phyloP scores from a whole-genome alignment of 768 basidiomycete species.

The Auriscalpium vulgare region DNA sequence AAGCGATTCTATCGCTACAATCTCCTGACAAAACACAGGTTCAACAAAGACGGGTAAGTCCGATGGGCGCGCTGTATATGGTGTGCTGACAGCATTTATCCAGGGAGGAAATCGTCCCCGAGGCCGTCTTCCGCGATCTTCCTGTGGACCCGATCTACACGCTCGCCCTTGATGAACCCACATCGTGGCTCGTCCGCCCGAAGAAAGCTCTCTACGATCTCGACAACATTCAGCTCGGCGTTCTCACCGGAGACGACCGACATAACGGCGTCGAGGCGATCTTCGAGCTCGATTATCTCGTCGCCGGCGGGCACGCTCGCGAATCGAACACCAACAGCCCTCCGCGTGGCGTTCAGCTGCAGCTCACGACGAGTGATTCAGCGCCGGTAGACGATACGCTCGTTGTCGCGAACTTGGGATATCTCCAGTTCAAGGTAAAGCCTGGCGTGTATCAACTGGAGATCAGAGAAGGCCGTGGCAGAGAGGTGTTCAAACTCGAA shows the following conservation, averaged over 20 bases:
- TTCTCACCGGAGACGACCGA: constrained; percentile 49
- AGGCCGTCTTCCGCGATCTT: constrained; percentile 59
- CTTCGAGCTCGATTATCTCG: constrained; percentile 84
- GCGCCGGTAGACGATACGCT: constrained; percentile 73
- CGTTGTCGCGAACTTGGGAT: constrained; percentile 91
- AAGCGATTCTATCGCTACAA: constrained; percentile 91
- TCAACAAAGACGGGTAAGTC: constrained; percentile 65
- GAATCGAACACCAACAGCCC: constrained; percentile 57
- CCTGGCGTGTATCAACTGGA: constrained; percentile 83
- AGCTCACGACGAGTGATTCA: constrained; percentile 46
- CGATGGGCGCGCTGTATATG: background rate
- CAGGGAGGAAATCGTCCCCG: constrained; percentile 52
- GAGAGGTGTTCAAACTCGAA: constrained; percentile 73
- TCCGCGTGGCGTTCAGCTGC: constrained; percentile 87
- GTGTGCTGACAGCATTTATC: background rate
- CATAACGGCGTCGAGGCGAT: constrained; percentile 55
- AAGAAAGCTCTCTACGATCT: constrained; percentile 84
- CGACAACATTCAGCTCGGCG: constrained; percentile 85
- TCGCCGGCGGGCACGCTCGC: constrained; percentile 91
- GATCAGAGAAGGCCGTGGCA: constrained; percentile 75
- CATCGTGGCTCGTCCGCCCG: constrained; percentile 91
- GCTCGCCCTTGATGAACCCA: constrained; percentile 84
- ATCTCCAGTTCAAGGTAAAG: constrained; percentile 89
- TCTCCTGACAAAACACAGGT: constrained; percentile 45
- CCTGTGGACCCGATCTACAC: constrained; percentile 89